Evolutionary conservation across 768 basidiomycete genomes (phyloP), one percentile per base, ranked within the genome.

Genomic region (Daedaleopsis sinensis): DNA sequence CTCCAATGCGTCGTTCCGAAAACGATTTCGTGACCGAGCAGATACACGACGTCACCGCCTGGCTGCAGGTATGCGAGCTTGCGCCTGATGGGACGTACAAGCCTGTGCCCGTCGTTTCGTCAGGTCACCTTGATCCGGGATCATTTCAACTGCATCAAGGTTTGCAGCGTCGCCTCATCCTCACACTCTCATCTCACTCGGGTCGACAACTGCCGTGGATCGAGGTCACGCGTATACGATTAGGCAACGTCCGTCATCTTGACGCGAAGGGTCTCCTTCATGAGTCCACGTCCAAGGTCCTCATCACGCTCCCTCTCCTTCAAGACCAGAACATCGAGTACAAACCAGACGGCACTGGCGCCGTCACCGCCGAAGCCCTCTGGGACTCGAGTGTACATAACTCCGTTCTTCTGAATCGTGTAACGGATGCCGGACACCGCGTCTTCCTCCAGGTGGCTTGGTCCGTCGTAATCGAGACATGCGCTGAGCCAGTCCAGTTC

Each of bases 311-410:
- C 27, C 90, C 90, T 19, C 71, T 96, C 18, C 79, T 88, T 69
- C 84, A 88, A 72, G 86, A 91, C 19, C 90, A 91, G 75, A 72
- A 70, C 1, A 77, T 93, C 21, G 86, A 91, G 65, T 94, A 91
- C 79, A 87, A 80, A 67, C 81, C 89, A 1, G 95, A 98, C 74
- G 96, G 96, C 3, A 92, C 91, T 9, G 88, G 92, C 12, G 72
- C 74, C 8, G 73, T 98, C 48, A 76, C 81, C 21, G 88, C 86
- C 10, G 84, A 87, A 57, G 89, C 89, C 1, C 79, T 91, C 7
- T 98, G 96, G 96, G 97, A 99, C 75, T 94, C 93, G 1, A 94
- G 94, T 59, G 77, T 93, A 13, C 97, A 98, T 72, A 87, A 93
- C 66, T 94, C 93, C 13, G 72, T 86, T 16, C 77, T 96, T 47